Evolutionary conservation across 352 stramenopile genomes (phyloP).

Genomic region (Pythium monospermum): DNA sequence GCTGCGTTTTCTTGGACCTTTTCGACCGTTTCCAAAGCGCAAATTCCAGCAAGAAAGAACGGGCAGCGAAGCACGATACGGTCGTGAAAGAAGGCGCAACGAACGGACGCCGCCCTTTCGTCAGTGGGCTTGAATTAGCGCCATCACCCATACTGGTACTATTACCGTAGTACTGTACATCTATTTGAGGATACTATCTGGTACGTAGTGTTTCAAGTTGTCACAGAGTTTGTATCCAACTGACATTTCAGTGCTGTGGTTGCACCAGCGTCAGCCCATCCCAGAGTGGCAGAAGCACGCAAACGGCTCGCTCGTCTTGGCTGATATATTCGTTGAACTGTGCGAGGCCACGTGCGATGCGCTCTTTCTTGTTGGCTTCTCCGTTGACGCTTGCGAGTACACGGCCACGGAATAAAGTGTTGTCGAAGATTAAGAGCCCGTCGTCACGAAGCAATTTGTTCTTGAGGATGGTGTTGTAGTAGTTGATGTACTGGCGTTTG

Average conservation of each 20-base stretch:
- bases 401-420: conserved; percentile 91
- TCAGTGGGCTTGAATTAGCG: too few relatives aligned
- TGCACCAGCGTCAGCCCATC: conserved; percentile 85
- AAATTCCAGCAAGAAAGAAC: not conserved
- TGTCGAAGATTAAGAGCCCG: conserved; percentile 89
- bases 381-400: conserved; percentile 65
- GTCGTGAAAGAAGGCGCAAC: conserved; percentile 4
- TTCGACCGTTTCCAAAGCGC: not conserved
- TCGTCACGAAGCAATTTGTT: conserved; percentile 62
- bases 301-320: conserved; percentile 69
- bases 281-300: conserved; percentile 85
- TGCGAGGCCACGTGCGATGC: conserved; percentile 61
- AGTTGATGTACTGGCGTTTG: conserved; percentile 87
- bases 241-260: too few relatives aligned
- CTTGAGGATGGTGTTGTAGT: conserved; percentile 79
- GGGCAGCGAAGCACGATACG: not conserved
- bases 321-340: conserved; percentile 87
- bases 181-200: too few relatives aligned
- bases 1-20: too few relatives aligned
- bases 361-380: conserved; percentile 39
- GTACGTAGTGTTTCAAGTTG: too few relatives aligned
- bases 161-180: too few relatives aligned
- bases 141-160: too few relatives aligned
- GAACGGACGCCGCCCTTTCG: too few relatives aligned
- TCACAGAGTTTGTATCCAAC: too few relatives aligned